These are phyloP conservation scores for Millerozyma miso DNA, from an alignment of 805 yeast species.

Conservation along the genomic window DNA sequence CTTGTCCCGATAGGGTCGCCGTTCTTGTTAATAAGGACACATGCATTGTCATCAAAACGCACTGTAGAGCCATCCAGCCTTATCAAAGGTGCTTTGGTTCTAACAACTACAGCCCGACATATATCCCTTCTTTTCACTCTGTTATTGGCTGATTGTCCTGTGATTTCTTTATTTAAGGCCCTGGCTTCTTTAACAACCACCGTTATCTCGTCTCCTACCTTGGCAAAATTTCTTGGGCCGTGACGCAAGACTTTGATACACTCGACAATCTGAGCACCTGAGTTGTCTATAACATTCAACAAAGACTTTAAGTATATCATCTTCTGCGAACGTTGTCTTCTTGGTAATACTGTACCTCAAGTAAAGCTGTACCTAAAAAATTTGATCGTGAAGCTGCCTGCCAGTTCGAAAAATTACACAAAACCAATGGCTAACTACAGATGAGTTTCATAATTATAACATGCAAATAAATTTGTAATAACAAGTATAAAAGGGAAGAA, in stretches of 20 bases:
- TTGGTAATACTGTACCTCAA: not conserved
- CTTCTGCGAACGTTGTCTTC: not conserved
- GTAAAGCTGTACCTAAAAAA: no score
- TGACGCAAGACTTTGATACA: constrained; percentile 94
- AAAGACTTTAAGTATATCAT: constrained; percentile 90
- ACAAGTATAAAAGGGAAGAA: not conserved
- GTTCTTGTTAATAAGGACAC: constrained; percentile 88
- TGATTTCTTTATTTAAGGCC: constrained; percentile 64
- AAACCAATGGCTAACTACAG: not conserved
- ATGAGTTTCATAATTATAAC: not conserved
- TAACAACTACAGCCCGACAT: constrained; percentile 90
- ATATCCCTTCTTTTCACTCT: constrained; percentile 94
- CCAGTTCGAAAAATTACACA: not conserved
- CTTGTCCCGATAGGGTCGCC: constrained; percentile 95
- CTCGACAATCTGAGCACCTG: constrained; percentile 92
- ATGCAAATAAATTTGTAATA: not conserved
- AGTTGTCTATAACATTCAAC: constrained; percentile 88
- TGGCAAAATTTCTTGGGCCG: constrained; percentile 77
- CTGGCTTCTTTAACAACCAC: constrained; percentile 91
- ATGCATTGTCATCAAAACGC: constrained; percentile 93
- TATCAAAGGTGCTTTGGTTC: constrained; percentile 75
- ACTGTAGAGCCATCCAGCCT: constrained; percentile 86
- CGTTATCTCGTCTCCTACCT: constrained; percentile 87
- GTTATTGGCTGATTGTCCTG: constrained; percentile 71
- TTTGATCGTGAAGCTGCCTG: not conserved